Evolutionary conservation across 2,329 filamentous ascomycete species (phyloP), one percentile per base, ranked within the genome.

Genomic region (Camillea tinctor): DNA sequence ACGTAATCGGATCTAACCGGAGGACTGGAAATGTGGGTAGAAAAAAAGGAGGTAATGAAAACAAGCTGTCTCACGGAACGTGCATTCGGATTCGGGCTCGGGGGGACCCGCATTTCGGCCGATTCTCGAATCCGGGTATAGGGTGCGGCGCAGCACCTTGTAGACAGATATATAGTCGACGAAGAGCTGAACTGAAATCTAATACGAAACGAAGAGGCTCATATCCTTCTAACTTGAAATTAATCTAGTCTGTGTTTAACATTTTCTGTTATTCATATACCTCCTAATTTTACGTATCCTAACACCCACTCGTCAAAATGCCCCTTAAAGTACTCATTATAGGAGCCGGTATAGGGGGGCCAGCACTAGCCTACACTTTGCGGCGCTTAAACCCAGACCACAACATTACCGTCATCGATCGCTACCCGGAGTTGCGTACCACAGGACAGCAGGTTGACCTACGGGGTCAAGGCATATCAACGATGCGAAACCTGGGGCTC

Each of bases 401-500:
- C 67, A 62, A 56, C 57, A 75, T 80, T 63, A 80, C 78, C 3
- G 68, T 82, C 44, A 64, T 81, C 17, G 80, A 81, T 58, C 76
- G 77, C 19, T 75, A 75, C 1, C 62, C 76, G 0, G 54, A 62
- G 17, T 73, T 76, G 15, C 72, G 77, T 13, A 70, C 69, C 3
- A 74, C 75, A 22, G 80, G 80, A 1, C 77, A 79, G 60, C 73
- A 78, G 20, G 69, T 81, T 49, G 80, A 82, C 61, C 74, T 81
- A 3, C 77, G 79, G 24, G 76, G 72, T 1, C 64, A 73, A 4
- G 79, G 75, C 0, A 70, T 80, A 17, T 69, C 76, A 6, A 70
- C 80, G 13, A 76, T 81, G 51, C 66, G 69, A 21, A 72, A 70
- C 40, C 73, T 81, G 63, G 76, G 76, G 1, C 63, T 80, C 17